Evolutionary conservation across 2,329 filamentous ascomycete species (phyloP).

Genomic region (Cercospora sp.): DNA sequence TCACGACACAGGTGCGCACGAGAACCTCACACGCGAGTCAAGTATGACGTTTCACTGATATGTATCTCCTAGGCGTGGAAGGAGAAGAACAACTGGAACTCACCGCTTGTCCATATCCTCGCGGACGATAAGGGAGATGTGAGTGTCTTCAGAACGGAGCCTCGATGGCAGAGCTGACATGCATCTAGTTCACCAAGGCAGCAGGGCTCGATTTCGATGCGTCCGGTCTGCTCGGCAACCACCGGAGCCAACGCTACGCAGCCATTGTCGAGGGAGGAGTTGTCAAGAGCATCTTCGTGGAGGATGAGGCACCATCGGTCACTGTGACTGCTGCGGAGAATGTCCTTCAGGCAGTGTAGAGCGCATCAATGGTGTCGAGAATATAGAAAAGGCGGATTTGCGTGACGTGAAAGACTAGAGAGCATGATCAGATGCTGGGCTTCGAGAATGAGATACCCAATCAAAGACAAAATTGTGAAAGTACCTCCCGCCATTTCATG

Average conservation of each 20-base stretch:
- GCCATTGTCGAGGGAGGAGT: constrained; percentile 29
- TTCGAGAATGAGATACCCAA: background rate
- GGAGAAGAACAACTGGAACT: constrained; percentile 29
- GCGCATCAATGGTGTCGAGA: background rate
- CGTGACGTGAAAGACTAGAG: background rate
- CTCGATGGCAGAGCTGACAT: background rate
- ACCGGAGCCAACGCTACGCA: constrained; percentile 31
- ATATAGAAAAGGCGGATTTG: background rate
- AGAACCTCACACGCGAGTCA: background rate
- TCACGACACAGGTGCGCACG: constrained; percentile 22
- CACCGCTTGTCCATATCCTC: constrained; percentile 31
- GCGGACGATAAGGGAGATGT: constrained; percentile 32
- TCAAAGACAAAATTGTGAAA: background rate
- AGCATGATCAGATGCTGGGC: background rate
- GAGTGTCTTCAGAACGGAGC: background rate
- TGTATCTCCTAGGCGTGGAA: constrained; percentile 28
- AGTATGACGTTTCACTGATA: background rate
- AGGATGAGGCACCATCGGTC: constrained; percentile 32
- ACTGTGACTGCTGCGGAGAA: constrained; percentile 30
- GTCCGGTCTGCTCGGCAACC: constrained; percentile 29
- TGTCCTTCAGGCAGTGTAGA: constrained; percentile 26
- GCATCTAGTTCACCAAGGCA: constrained; percentile 28
- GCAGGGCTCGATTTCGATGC: constrained; percentile 32
- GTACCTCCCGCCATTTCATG: background rate
- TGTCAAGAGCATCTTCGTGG: constrained; percentile 30